Conservation (phyloP, 176 grass and related monocot genomes). For the Oryza meridionalis region DNA sequence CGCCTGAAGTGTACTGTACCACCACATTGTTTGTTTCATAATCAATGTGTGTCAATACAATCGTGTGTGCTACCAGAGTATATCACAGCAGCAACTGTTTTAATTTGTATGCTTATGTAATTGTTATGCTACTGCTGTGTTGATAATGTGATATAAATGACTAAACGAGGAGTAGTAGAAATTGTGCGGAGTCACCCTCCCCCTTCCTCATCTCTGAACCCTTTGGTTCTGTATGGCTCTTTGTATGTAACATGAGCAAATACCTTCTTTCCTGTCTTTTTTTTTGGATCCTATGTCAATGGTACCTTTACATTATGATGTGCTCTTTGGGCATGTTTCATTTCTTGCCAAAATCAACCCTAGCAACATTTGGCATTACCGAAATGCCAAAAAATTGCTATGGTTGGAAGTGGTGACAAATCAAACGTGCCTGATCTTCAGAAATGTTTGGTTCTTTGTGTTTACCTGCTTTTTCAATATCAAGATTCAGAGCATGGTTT, state of each 20-base stretch:
- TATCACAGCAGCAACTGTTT: slow-evolving; percentile 1
- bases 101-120: slow-evolving; percentile 21
- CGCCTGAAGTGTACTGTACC: background rate
- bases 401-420: background rate
- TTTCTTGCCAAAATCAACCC: too few species aligned
- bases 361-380: background rate
- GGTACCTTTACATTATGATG: background rate
- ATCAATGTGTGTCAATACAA: slow-evolving; percentile 41
- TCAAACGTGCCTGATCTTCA: background rate
- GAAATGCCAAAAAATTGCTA: background rate
- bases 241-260: background rate
- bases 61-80: background rate
- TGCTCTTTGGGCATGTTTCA: too few species aligned
- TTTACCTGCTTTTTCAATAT: background rate
- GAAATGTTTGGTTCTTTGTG: background rate
- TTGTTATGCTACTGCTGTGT: background rate
- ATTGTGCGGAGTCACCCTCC: background rate
- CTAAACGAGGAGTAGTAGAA: slow-evolving; percentile 11
- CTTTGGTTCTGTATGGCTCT: background rate
- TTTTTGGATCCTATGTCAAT: background rate
- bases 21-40: background rate
- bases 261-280: background rate
- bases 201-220: background rate
- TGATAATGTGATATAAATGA: slow-evolving; percentile 37
- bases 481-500: background rate